phyloP scores from a whole-genome alignment of 75 land plant species.

The Cryptomeria japonica region DNA sequence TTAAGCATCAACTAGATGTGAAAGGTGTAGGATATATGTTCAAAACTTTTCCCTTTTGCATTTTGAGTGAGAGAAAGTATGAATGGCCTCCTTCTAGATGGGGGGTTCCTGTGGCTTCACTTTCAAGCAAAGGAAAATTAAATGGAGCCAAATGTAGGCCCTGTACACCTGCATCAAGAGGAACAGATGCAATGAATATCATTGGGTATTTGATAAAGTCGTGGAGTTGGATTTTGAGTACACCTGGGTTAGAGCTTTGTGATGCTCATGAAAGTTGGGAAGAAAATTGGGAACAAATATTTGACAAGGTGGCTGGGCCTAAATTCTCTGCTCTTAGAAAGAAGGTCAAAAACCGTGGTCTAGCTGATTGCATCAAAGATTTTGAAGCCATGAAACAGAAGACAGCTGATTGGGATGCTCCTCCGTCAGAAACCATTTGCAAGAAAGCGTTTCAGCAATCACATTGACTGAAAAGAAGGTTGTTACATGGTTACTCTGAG shows the following conservation, averaged over 20 bases:
- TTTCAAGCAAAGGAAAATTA: slow-evolving; percentile 68
- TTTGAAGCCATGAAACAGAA: slow-evolving; percentile 60
- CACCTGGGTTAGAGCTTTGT: slow-evolving; percentile 57
- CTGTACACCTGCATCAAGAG: slow-evolving; percentile 57
- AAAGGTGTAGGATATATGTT: slow-evolving; percentile 13
- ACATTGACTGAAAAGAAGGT: background rate
- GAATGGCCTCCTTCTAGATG: slow-evolving; percentile 49
- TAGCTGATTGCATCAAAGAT: slow-evolving; percentile 56
- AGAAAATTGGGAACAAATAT: slow-evolving; percentile 61
- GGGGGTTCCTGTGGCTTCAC: slow-evolving; percentile 80
- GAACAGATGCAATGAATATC: slow-evolving; percentile 43
- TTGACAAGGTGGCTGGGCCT: slow-evolving; percentile 53
- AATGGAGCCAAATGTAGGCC: slow-evolving; percentile 97
- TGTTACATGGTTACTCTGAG: background rate
- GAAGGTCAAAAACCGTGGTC: slow-evolving; percentile 19
- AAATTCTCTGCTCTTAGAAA: slow-evolving; percentile 29
- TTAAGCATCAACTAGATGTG: slow-evolving; percentile 53
- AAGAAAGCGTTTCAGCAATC: slow-evolving; percentile 14
- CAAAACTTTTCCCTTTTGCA: slow-evolving; percentile 53
- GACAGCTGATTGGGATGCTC: slow-evolving; percentile 42
- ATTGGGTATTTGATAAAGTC: slow-evolving; percentile 26
- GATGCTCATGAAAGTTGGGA: slow-evolving; percentile 73
- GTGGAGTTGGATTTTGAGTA: slow-evolving; percentile 76
- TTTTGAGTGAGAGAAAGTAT: slow-evolving; percentile 51
- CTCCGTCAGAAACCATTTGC: slow-evolving; percentile 37